Conservation (phyloP, 345 rosid species). For the Capsella bursapastoris region DNA sequence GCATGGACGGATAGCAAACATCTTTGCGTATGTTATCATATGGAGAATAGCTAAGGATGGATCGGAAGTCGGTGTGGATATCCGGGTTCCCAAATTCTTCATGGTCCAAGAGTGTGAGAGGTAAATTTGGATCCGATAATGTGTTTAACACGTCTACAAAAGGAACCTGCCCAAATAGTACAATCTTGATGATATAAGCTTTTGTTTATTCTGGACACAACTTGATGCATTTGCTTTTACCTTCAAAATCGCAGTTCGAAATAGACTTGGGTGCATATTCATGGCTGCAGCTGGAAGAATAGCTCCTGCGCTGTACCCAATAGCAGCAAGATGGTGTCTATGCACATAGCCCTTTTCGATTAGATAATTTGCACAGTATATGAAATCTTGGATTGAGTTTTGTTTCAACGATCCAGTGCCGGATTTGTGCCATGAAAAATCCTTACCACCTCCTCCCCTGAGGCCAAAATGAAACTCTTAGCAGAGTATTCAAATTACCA, state of each 20-base stretch:
- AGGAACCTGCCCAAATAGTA: slow-evolving; percentile 61
- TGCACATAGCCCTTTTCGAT: slow-evolving; percentile 70
- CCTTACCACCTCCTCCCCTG: slow-evolving; percentile 65
- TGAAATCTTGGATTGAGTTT: slow-evolving; percentile 75
- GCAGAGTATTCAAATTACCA: slow-evolving; percentile 16
- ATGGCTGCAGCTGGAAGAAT: slow-evolving; percentile 78
- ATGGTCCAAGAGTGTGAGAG: slow-evolving; percentile 78
- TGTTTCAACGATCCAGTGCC: slow-evolving; percentile 64
- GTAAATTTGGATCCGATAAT: slow-evolving; percentile 73
- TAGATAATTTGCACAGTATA: slow-evolving; percentile 62
- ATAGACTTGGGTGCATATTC: slow-evolving; percentile 66
- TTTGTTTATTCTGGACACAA: not conserved
- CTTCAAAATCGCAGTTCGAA: slow-evolving; percentile 78
- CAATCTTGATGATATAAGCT: slow-evolving; percentile 17
- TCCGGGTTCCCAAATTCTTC: slow-evolving; percentile 94
- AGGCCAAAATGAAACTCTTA: slow-evolving; percentile 27
- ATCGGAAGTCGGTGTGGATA: slow-evolving; percentile 53
- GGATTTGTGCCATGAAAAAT: slow-evolving; percentile 79
- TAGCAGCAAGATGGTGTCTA: slow-evolving; percentile 66
- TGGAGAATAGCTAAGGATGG: slow-evolving; percentile 75
- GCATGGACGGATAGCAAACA: slow-evolving; percentile 71
- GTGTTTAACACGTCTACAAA: slow-evolving; percentile 85
- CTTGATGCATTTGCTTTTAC: slow-evolving; percentile 45
- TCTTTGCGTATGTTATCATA: slow-evolving; percentile 70
- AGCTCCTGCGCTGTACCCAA: slow-evolving; percentile 79